phyloP scores from a whole-genome alignment of 2,329 filamentous ascomycete genomes.

The Colletotrichum aenigma region DNA sequence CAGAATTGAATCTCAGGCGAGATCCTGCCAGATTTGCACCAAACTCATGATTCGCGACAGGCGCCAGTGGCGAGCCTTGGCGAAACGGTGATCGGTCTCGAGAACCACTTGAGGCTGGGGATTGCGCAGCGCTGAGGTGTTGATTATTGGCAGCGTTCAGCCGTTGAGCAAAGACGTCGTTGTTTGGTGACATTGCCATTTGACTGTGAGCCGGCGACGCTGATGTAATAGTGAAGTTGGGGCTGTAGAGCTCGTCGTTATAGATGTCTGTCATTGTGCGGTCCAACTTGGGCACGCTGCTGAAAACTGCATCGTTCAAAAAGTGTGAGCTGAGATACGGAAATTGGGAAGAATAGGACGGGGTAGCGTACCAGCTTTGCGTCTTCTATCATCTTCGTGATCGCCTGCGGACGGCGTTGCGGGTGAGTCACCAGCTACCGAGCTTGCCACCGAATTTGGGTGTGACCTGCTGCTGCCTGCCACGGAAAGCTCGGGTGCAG shows the following conservation, averaged over 20 bases:
- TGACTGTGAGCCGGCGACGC: slow-evolving; percentile 50
- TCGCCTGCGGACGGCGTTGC: slow-evolving; percentile 59
- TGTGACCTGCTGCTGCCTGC: slow-evolving; percentile 48
- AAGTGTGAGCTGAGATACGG: slow-evolving; percentile 38
- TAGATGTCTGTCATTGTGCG: slow-evolving; percentile 87
- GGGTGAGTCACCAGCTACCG: slow-evolving; percentile 62
- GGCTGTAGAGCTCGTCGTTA: slow-evolving; percentile 83
- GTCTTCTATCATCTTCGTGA: slow-evolving; percentile 50
- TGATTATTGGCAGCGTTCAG: slow-evolving; percentile 80
- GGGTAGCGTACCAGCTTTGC: slow-evolving; percentile 57
- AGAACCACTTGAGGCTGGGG: slow-evolving; percentile 49
- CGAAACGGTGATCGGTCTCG: slow-evolving; percentile 84
- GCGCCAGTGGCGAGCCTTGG: slow-evolving; percentile 68
- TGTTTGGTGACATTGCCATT: slow-evolving; percentile 53
- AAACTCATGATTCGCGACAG: slow-evolving; percentile 49
- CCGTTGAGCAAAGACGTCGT: slow-evolving; percentile 74
- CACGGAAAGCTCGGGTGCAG: slow-evolving; percentile 49
- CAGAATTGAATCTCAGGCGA: slow-evolving; percentile 48
- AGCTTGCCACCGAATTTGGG: slow-evolving; percentile 62
- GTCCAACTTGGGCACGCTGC: slow-evolving; percentile 75
- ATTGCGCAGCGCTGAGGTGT: slow-evolving; percentile 64
- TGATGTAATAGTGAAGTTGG: slow-evolving; percentile 64
- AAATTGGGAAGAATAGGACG: slow-evolving; percentile 11
- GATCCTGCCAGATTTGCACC: slow-evolving; percentile 23
- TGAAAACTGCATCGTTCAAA: slow-evolving; percentile 18